These are phyloP conservation scores for Fusarium praegraminearum DNA, from an alignment of 2,329 filamentous ascomycete species.

Conservation along the genomic window DNA sequence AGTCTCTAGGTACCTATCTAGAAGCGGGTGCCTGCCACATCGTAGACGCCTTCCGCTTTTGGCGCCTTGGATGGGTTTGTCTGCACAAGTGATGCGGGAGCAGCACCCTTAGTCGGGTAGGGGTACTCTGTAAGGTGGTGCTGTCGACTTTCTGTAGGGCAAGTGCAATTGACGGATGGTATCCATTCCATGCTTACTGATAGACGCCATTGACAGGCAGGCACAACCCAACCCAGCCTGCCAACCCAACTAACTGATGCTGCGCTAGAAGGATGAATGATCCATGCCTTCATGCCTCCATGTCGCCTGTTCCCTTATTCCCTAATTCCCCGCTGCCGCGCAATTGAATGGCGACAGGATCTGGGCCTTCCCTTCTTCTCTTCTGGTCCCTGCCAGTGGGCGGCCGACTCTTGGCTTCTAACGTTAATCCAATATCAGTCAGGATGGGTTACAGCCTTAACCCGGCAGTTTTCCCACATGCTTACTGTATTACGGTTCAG, in stretches of 20 bases:
- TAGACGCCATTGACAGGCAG: conserved; percentile 35
- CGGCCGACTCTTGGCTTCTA: conserved; percentile 32
- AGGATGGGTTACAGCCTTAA: conserved; percentile 12
- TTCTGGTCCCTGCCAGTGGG: conserved; percentile 17
- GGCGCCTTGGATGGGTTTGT: conserved; percentile 30
- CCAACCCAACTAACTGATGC: conserved; percentile 1
- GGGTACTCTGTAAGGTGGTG: conserved; percentile 5
- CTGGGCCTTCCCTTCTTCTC: not conserved
- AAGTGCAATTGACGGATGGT: conserved; percentile 2
- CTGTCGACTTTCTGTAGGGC: conserved; percentile 3
- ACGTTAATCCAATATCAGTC: conserved; percentile 8
- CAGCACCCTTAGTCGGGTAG: conserved; percentile 15
- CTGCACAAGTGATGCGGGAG: conserved; percentile 34
- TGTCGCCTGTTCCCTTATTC: conserved; percentile 29
- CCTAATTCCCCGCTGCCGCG: conserved; percentile 33
- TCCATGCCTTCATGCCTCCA: conserved; percentile 5
- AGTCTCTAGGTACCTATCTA: conserved; percentile 9
- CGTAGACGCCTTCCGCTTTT: conserved; percentile 47
- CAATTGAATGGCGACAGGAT: conserved; percentile 25
- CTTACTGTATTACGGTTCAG: conserved; percentile 8
- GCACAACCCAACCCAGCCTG: not conserved
- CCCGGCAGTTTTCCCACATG: conserved; percentile 30
- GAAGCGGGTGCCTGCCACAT: conserved; percentile 39
- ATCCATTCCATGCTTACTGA: not conserved
- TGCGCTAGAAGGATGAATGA: conserved; percentile 40